Evolutionary conservation across 139 green algal species (phyloP), one percentile per base, ranked within the genome.

Genomic region (Pleodorina starrii): DNA sequence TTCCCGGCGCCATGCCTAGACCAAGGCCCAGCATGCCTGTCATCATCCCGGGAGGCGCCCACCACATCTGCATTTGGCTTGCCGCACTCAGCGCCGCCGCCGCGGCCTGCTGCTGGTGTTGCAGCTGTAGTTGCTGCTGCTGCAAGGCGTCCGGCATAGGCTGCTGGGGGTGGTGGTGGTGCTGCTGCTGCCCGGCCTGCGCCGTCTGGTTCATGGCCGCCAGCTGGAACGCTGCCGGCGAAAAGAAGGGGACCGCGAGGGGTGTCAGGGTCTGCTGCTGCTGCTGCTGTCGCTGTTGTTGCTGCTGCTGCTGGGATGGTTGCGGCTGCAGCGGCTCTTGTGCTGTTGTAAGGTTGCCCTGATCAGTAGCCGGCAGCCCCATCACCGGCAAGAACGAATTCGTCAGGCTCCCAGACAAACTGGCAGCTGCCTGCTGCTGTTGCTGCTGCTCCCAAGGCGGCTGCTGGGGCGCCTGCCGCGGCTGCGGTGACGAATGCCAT

Each of bases 41-140:
- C 51, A 85, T 23, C 54, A 86, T n/a, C 32, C 59, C 59, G n/a
- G 75, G 68, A 0, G 79, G 42, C 23, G 79, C 46, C 40, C 79
- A 57, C 79, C 79, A 86, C 79, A 86, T 75, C 57, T 86, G 79
- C 38, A 86, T 63, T 29, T 76, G 6, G 54, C 7, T 12, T n/a
- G n/a, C n/a, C n/a, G n/a, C n/a, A n/a, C n/a, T n/a, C n/a, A n/a
- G n/a, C 35, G 46, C 46, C 4, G 74, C 74, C 5, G 74, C 74
- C 27, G 46, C 44, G 5, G 48, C 35, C 43, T 63, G 74, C 44
- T 63, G 74, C 44, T 63, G 74, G 43, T 82, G 74, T 43, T 81
- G 73, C 73, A 78, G 38, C 40, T 51, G 40, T 9, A 36, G 71
- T 14, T 54, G 71, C 71, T 78, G 71, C 32, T 43, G 9, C 40